Evolutionary conservation across 495 filamentous ascomycete species (phyloP).

Genomic region (Talaromyces thailandensis): DNA sequence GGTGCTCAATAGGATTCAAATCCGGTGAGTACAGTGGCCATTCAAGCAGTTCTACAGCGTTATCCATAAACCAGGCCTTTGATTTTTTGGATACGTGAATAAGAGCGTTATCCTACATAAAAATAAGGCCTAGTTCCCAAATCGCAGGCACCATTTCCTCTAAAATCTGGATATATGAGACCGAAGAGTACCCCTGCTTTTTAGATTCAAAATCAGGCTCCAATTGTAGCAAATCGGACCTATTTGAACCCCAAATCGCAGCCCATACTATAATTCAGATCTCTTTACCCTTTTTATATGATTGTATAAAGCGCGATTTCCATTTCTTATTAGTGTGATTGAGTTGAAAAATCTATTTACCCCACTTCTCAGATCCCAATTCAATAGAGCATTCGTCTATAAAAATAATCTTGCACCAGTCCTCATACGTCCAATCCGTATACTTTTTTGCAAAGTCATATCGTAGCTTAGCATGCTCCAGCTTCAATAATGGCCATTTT

Average conservation of each 20-base stretch:
- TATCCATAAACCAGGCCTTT: background rate
- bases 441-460: background rate
- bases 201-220: no score
- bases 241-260: background rate
- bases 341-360: background rate
- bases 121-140: background rate
- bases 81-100: constrained; percentile 7
- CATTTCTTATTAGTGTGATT: no score
- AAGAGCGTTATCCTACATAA: constrained; percentile 9
- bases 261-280: background rate
- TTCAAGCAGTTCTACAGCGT: no score
- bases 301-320: background rate
- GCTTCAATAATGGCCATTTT: background rate
- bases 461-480: background rate
- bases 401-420: background rate
- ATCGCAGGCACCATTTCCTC: background rate
- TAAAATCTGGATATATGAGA: background rate
- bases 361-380: background rate
- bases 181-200: background rate
- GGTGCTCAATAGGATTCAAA: no score
- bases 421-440: background rate
- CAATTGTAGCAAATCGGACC: background rate
- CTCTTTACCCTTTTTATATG: background rate
- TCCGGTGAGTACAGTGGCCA: no score
- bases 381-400: background rate